These are phyloP conservation scores for Jaapia argillacea DNA, from an alignment of 768 basidiomycete species.

Conservation along the genomic window DNA sequence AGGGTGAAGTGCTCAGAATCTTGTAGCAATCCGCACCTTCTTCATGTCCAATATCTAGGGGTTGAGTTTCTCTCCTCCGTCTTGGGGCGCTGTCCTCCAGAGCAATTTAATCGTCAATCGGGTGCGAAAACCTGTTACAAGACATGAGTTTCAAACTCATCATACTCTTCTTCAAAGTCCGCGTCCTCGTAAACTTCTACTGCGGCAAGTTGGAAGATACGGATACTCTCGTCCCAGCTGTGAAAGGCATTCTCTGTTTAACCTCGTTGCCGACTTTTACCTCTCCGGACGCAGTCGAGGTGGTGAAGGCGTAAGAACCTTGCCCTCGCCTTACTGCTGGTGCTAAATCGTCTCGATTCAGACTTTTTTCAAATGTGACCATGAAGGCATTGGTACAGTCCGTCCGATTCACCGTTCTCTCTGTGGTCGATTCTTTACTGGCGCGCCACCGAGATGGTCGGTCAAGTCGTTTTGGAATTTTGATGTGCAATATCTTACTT, in stretches of 20 bases:
- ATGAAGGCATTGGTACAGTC: conserved; percentile 80
- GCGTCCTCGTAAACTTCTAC: conserved; percentile 76
- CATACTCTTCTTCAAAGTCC: conserved; percentile 37
- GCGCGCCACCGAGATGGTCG: conserved; percentile 58
- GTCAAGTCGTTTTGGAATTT: conserved; percentile 9
- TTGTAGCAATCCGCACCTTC: conserved; percentile 2
- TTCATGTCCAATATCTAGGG: conserved; percentile 36
- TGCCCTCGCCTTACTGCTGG: background rate
- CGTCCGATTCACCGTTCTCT: conserved; percentile 72
- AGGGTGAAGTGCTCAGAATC: conserved; percentile 40
- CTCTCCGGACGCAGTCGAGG: conserved; percentile 50
- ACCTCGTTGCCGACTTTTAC: conserved; percentile 54
- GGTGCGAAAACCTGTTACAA: conserved; percentile 35
- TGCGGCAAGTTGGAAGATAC: conserved; percentile 80
- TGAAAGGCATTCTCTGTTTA: conserved; percentile 66
- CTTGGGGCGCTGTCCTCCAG: conserved; percentile 46
- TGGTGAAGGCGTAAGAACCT: conserved; percentile 47
- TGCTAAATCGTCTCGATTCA: conserved; percentile 18
- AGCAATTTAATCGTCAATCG: conserved; percentile 68
- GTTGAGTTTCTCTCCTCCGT: conserved; percentile 75
- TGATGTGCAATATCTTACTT: background rate
- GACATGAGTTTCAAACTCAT: background rate
- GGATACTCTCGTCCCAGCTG: conserved; percentile 73
- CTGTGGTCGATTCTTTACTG: conserved; percentile 70
- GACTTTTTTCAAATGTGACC: conserved; percentile 67